Evolutionary conservation across 805 yeast species (phyloP).

Genomic region (Lipomyces sp.): DNA sequence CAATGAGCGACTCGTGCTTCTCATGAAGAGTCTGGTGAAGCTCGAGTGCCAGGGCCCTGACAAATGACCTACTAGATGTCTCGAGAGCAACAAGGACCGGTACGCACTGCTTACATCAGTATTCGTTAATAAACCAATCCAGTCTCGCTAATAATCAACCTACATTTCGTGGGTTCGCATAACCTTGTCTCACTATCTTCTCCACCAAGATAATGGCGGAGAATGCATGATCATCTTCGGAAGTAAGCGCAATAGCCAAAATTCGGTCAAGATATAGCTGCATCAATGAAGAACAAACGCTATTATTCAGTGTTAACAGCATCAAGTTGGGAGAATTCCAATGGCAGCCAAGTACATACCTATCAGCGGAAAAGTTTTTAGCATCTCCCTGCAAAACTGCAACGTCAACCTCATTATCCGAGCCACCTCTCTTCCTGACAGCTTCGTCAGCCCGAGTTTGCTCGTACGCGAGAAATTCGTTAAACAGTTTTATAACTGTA

Average conservation of each 20-base stretch:
- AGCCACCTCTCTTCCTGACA: constrained; percentile 51
- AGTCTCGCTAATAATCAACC: neutral
- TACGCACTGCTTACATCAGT: constrained; percentile 42
- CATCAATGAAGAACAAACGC: constrained; percentile 71
- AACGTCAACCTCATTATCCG: constrained; percentile 55
- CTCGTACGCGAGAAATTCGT: constrained; percentile 59
- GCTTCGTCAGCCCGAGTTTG: constrained; percentile 37
- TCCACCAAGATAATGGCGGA: constrained; percentile 61
- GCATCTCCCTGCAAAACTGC: constrained; percentile 62
- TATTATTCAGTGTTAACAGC: neutral
- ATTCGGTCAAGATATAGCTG: constrained; percentile 62
- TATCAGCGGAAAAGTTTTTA: constrained; percentile 59
- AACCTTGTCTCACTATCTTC: constrained; percentile 65
- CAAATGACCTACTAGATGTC: constrained; percentile 53
- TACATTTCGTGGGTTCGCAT: constrained; percentile 73
- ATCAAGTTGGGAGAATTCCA: neutral
- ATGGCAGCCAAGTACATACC: constrained; percentile 41
- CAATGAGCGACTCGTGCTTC: constrained; percentile 74
- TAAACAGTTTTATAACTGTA: constrained; percentile 61
- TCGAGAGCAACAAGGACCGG: constrained; percentile 74
- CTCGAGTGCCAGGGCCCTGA: constrained; percentile 55
- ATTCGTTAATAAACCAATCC: neutral
- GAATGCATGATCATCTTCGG: constrained; percentile 54
- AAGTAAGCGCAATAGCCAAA: constrained; percentile 55
- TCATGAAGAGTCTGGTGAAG: constrained; percentile 62